Percentiles rank a stretch among this genome's conserved stretches.
Conservation (phyloP, 257 asterid genomes). For the Misopates orontium region DNA sequence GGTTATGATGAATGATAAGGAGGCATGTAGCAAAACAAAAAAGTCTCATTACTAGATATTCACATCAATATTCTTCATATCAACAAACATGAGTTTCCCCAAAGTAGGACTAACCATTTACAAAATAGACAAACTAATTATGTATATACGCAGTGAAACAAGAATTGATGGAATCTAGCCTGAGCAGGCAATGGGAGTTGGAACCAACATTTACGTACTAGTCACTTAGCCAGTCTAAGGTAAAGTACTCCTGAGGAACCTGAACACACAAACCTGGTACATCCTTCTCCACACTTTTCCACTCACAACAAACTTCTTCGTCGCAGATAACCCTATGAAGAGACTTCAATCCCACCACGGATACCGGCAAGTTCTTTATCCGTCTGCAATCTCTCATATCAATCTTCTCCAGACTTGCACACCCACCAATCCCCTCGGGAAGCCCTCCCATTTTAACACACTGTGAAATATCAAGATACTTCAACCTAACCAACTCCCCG, state of each 20-base stretch:
- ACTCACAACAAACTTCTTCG: constrained; percentile 60
- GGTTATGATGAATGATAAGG: too few species aligned
- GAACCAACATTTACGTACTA: constrained; percentile 22
- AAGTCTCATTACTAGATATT: too few species aligned
- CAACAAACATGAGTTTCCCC: too few species aligned
- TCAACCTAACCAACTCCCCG: constrained; percentile 46
- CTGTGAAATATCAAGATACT: constrained; percentile 74
- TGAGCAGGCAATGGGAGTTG: too few species aligned
- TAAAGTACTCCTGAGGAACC: constrained; percentile 74
- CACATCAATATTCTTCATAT: too few species aligned
- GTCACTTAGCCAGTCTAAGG: constrained; percentile 79
- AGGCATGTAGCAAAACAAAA: too few species aligned
- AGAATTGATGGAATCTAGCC: too few species aligned
- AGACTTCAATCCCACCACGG: constrained; percentile 38
- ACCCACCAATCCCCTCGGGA: constrained; percentile 67
- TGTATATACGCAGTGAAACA: too few species aligned
- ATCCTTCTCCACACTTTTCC: constrained; percentile 64
- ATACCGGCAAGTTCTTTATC: constrained; percentile 56
- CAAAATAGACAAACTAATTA: too few species aligned
- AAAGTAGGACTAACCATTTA: too few species aligned
- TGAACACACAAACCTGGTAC: constrained; percentile 56
- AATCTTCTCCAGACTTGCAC: constrained; percentile 71
- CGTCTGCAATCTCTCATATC: constrained; percentile 87
- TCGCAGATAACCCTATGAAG: constrained; percentile 70
- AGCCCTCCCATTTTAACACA: constrained; percentile 68